Percentiles rank a stretch among this genome's conserved stretches.
These are phyloP conservation scores for Linaria vulgaris DNA, from an alignment of 257 asterid species.

Conservation along the genomic window DNA sequence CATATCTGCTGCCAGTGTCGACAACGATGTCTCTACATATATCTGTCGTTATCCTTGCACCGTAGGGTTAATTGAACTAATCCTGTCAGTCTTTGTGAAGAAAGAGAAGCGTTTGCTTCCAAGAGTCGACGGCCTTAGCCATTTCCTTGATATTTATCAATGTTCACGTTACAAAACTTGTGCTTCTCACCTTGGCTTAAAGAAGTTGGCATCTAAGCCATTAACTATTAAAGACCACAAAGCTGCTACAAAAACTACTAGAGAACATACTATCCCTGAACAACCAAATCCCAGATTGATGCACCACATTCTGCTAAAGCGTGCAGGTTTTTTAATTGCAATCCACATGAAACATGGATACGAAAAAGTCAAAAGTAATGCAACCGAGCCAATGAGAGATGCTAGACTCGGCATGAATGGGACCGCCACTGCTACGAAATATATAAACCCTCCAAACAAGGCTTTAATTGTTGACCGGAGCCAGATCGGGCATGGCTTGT, in stretches of 20 bases:
- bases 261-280: conserved; percentile 36
- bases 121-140: too few relatives aligned
- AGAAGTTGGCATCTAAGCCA: conserved; percentile 71
- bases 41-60: too few relatives aligned
- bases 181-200: too few relatives aligned
- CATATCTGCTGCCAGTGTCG: too few relatives aligned
- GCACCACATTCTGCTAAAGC: conserved; percentile 42
- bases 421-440: conserved; percentile 51
- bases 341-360: conserved; percentile 86
- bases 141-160: too few relatives aligned
- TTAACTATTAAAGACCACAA: conserved; percentile 51
- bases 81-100: too few relatives aligned
- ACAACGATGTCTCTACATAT: too few relatives aligned
- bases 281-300: conserved; percentile 52
- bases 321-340: conserved; percentile 48
- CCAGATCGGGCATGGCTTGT: conserved; percentile 56
- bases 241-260: conserved; percentile 33
- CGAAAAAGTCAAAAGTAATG: conserved; percentile 48
- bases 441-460: conserved; percentile 55
- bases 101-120: too few relatives aligned
- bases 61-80: too few relatives aligned
- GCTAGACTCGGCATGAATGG: conserved; percentile 63
- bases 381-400: conserved; percentile 46
- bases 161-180: too few relatives aligned
- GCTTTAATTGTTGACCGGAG: conserved; percentile 43